A percentile compares a stretch with the other conserved stretches of the same genome.
These are phyloP conservation scores for Zygosaccharomyces pseudobailii DNA, from an alignment of 1,139 yeast species.

Conservation along the genomic window DNA sequence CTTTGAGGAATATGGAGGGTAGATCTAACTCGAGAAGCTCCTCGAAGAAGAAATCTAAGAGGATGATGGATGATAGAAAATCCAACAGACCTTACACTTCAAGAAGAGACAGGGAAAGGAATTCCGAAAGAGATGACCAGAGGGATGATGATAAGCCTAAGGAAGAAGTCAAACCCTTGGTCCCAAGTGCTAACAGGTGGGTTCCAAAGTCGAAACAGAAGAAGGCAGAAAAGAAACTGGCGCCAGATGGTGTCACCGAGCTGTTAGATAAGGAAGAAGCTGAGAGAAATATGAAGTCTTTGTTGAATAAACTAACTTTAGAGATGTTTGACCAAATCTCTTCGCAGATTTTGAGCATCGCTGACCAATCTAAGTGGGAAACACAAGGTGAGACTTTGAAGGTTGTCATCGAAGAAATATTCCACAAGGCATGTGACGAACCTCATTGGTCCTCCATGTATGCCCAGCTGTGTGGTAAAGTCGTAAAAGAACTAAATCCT, in stretches of 20 bases:
- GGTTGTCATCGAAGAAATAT: constrained; percentile 76
- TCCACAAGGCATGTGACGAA: constrained; percentile 96
- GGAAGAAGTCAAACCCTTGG: constrained; percentile 34
- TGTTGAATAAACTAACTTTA: constrained; percentile 87
- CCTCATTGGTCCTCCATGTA: constrained; percentile 98
- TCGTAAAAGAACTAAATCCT: constrained; percentile 62
- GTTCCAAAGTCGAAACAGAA: constrained; percentile 70
- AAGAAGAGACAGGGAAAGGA: constrained; percentile 41
- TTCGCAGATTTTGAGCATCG: constrained; percentile 68
- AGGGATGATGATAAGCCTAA: constrained; percentile 22
- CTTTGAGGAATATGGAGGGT: constrained; percentile 41
- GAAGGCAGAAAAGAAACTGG: constrained; percentile 54
- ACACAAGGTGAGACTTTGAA: constrained; percentile 68
- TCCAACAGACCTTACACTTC: constrained; percentile 35
- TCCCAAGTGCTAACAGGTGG: constrained; percentile 76
- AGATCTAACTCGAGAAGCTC: constrained; percentile 56
- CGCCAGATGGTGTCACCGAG: constrained; percentile 68
- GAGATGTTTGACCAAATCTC: constrained; percentile 86
- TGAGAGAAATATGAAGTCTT: constrained; percentile 79
- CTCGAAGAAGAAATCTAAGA: constrained; percentile 66
- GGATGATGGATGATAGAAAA: constrained; percentile 47
- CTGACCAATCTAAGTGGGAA: constrained; percentile 85
- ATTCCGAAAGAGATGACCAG: constrained; percentile 31
- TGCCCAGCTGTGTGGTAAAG: constrained; percentile 88
- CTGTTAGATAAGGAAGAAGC: constrained; percentile 68